Percentiles rank a stretch among this genome's conserved stretches.
phyloP scores from a whole-genome alignment of 257 asterid genomes.

The Scutellaria galericulata region DNA sequence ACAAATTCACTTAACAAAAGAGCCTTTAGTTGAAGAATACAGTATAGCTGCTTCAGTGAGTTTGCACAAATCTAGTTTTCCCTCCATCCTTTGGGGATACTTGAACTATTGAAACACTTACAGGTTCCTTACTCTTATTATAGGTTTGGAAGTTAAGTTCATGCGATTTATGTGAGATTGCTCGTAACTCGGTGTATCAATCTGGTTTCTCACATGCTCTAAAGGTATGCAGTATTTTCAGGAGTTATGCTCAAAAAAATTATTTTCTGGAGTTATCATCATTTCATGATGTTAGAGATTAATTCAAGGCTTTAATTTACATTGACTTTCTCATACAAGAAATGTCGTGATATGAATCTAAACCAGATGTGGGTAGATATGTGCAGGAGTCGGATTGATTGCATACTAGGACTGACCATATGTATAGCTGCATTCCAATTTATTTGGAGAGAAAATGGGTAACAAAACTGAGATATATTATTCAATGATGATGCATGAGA shows the following conservation, averaged over 20 bases:
- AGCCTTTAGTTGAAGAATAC: conserved; percentile 97
- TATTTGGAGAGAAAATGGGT: not conserved
- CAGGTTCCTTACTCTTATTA: conserved; percentile 3
- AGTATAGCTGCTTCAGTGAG: conserved; percentile 99
- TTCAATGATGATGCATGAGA: not conserved
- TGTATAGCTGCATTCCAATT: not conserved
- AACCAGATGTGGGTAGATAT: not conserved
- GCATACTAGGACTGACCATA: not conserved
- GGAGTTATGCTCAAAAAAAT: not conserved
- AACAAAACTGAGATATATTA: not conserved
- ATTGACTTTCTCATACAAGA: not conserved
- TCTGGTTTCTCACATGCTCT: conserved; percentile 93
- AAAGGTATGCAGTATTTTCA: conserved; percentile 56
- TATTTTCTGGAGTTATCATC: not conserved
- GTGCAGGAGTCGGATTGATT: not conserved
- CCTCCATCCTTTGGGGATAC: not conserved
- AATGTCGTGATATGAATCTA: not conserved
- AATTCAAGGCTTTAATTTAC: not conserved
- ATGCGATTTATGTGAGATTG: conserved; percentile 95
- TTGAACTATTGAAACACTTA: conserved; percentile 14
- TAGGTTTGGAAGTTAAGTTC: conserved; percentile 98
- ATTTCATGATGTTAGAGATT: conserved; percentile 9
- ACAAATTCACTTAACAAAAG: conserved; percentile 96
- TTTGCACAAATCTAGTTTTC: conserved; percentile 19
- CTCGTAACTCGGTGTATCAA: conserved; percentile 94